Conservation (phyloP, 2,329 filamentous ascomycete genomes). For the Alternaria arbusti region DNA sequence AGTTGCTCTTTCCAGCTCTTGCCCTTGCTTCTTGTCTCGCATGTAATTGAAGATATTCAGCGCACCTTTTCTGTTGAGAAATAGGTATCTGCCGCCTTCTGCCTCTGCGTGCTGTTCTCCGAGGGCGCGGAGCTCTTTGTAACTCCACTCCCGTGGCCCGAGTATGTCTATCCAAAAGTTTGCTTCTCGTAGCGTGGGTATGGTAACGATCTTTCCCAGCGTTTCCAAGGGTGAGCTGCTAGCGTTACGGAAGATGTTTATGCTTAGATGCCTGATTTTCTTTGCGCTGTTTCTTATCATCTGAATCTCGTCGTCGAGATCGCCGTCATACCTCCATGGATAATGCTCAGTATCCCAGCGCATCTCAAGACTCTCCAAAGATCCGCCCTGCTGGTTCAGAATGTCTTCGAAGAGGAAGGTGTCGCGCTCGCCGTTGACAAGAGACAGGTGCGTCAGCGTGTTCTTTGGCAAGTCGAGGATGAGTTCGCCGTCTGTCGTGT, state of each 20-base stretch:
- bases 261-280: slow-evolving; percentile 15
- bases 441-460: slow-evolving; percentile 11
- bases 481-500: slow-evolving; percentile 8
- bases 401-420: background rate
- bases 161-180: slow-evolving; percentile 16
- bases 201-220: slow-evolving; percentile 5
- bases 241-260: slow-evolving; percentile 20
- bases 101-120: slow-evolving; percentile 1
- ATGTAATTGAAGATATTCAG: slow-evolving; percentile 16
- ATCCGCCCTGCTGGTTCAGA: slow-evolving; percentile 13
- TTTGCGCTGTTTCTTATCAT: slow-evolving; percentile 6
- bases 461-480: slow-evolving; percentile 7
- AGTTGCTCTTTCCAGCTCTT: slow-evolving; percentile 8
- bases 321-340: background rate
- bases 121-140: background rate
- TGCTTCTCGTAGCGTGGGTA: slow-evolving; percentile 8
- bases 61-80: slow-evolving; percentile 7
- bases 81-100: background rate
- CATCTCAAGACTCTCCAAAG: slow-evolving; percentile 10
- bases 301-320: background rate
- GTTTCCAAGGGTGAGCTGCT: slow-evolving; percentile 17
- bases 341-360: slow-evolving; percentile 1
- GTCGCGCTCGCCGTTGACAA: background rate
- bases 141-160: background rate
- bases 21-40: slow-evolving; percentile 7